Evolutionary conservation across 2,329 filamentous ascomycete species (phyloP).

Genomic region (Podosphaera aphanis): DNA sequence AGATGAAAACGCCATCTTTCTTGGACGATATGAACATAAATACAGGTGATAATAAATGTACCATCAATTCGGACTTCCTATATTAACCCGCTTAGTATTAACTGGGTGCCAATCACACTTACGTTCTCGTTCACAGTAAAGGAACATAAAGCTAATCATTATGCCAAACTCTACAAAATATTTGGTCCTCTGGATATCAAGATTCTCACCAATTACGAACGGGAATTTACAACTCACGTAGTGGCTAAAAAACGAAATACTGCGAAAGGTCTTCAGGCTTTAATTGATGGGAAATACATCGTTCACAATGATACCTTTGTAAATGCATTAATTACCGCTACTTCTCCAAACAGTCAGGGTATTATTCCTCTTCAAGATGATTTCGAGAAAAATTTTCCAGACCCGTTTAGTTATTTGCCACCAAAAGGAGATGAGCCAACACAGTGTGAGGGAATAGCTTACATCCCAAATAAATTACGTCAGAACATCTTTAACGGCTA

Average conservation of each 20-base stretch:
- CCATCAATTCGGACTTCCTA: not conserved
- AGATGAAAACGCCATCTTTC: slow-evolving; percentile 38
- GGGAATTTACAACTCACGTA: slow-evolving; percentile 58
- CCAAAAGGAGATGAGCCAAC: slow-evolving; percentile 53
- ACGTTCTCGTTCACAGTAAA: slow-evolving; percentile 56
- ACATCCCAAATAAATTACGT: slow-evolving; percentile 44
- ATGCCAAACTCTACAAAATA: slow-evolving; percentile 34
- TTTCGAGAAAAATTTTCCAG: slow-evolving; percentile 59
- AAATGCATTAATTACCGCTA: slow-evolving; percentile 38
- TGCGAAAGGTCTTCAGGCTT: slow-evolving; percentile 60
- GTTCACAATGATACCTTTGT: slow-evolving; percentile 46
- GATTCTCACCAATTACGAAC: slow-evolving; percentile 47
- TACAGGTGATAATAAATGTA: slow-evolving; percentile 25
- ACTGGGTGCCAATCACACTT: slow-evolving; percentile 60
- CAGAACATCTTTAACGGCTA: slow-evolving; percentile 61
- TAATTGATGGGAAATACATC: slow-evolving; percentile 60
- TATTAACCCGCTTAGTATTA: slow-evolving; percentile 27
- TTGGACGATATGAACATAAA: slow-evolving; percentile 45
- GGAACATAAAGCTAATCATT: slow-evolving; percentile 41
- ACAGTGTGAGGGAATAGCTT: slow-evolving; percentile 36
- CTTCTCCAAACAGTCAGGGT: slow-evolving; percentile 19
- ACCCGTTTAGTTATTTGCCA: slow-evolving; percentile 47
- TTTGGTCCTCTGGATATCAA: slow-evolving; percentile 83
- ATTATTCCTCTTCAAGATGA: slow-evolving; percentile 45
- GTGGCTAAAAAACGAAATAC: slow-evolving; percentile 79